phyloP scores from a whole-genome alignment of 352 stramenopile species.

The Globisporangium yorkense region DNA sequence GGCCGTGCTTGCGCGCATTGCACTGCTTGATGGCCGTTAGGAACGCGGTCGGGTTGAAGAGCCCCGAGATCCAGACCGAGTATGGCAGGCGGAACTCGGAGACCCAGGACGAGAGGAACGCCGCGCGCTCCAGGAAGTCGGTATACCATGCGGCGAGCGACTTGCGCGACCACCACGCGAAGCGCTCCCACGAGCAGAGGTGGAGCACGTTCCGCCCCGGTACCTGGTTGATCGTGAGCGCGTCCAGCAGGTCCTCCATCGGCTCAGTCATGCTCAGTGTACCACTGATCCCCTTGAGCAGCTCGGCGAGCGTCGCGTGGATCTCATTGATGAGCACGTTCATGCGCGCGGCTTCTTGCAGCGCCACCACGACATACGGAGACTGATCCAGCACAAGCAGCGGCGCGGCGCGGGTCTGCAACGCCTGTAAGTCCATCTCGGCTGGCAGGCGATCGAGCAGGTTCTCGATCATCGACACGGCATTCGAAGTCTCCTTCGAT shows the following conservation, averaged over 20 bases:
- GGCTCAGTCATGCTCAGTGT: slow-evolving; percentile 85
- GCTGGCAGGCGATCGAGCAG: slow-evolving; percentile 52
- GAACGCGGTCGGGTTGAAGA: slow-evolving; percentile 84
- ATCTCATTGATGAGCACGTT: slow-evolving; percentile 60
- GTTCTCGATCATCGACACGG: slow-evolving; percentile 46
- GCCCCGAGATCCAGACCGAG: slow-evolving; percentile 75
- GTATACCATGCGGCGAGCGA: slow-evolving; percentile 70
- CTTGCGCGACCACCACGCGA: slow-evolving; percentile 86
- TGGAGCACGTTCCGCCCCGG: slow-evolving; percentile 68
- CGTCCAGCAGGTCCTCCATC: slow-evolving; percentile 84
- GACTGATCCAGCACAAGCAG: slow-evolving; percentile 57
- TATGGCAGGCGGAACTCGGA: slow-evolving; percentile 63
- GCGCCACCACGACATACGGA: slow-evolving; percentile 77
- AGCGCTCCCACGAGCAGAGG: slow-evolving; percentile 67
- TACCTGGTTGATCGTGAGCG: slow-evolving; percentile 68
- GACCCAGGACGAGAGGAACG: slow-evolving; percentile 65
- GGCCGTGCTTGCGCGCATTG: slow-evolving; percentile 77
- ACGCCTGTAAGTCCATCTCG: slow-evolving; percentile 47
- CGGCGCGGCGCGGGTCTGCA: slow-evolving; percentile 48
- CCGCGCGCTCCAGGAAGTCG: slow-evolving; percentile 70
- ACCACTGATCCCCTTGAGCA: slow-evolving; percentile 79
- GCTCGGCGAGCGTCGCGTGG: slow-evolving; percentile 48
- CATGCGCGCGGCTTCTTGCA: slow-evolving; percentile 80
- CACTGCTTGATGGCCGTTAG: slow-evolving; percentile 83
- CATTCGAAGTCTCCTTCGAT: slow-evolving; percentile 4